These are phyloP conservation scores for Murraya paniculata DNA, from an alignment of 345 rosid genomes.

Conservation along the genomic window DNA sequence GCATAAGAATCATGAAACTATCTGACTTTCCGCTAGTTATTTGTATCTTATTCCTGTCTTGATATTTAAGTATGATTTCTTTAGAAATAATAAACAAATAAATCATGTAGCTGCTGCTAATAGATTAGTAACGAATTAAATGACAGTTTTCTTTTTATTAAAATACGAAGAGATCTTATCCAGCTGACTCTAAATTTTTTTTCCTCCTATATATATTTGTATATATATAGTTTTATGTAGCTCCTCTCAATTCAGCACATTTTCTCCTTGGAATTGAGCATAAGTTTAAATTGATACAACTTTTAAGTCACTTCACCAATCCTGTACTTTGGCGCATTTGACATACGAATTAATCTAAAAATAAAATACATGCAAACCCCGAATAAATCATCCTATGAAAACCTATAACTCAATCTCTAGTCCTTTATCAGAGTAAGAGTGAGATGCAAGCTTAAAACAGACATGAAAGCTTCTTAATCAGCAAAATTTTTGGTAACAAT, in stretches of 20 bases:
- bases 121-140: neutral
- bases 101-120: neutral
- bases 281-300: neutral
- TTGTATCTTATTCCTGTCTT: neutral
- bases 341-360: neutral
- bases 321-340: neutral
- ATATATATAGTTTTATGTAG: too few species aligned
- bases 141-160: neutral
- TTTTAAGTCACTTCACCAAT: neutral
- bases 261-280: neutral
- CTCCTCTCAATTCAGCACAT: neutral
- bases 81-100: neutral
- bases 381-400: neutral
- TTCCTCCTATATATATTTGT: neutral
- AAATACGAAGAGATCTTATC: neutral
- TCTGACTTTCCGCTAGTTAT: neutral
- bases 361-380: neutral
- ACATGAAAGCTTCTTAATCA: neutral
- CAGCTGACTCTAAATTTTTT: neutral
- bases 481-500: neutral
- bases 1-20: neutral
- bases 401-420: neutral
- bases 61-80: neutral
- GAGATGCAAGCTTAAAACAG: constrained; percentile 1
- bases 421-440: neutral